These are phyloP conservation scores for Aaosphaeria pasadenensis DNA, from an alignment of 2,329 filamentous ascomycete species.

Conservation along the genomic window DNA sequence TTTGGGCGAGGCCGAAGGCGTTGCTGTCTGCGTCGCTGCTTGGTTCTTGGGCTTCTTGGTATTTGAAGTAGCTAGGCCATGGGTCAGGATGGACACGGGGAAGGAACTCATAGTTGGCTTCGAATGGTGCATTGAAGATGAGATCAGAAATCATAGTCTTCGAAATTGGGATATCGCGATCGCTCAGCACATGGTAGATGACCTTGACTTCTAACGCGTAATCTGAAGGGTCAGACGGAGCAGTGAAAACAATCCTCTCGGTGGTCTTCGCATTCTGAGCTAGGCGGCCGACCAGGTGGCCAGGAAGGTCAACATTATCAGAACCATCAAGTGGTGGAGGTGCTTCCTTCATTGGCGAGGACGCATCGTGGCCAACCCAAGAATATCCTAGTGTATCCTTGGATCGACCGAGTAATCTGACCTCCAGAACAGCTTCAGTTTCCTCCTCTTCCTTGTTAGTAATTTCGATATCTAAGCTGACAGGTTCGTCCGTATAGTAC, in stretches of 20 bases:
- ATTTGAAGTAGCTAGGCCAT: conserved; percentile 86
- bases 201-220: conserved; percentile 71
- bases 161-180: conserved; percentile 75
- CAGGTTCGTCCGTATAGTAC: conserved; percentile 81
- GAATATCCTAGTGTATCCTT: conserved; percentile 44
- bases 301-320: conserved; percentile 30
- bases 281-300: conserved; percentile 36
- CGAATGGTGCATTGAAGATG: conserved; percentile 77
- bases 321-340: conserved; percentile 19
- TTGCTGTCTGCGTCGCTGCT: conserved; percentile 31
- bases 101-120: conserved; percentile 84
- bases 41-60: conserved; percentile 41
- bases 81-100: conserved; percentile 72
- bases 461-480: conserved; percentile 67
- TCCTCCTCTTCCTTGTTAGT: conserved; percentile 81
- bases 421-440: conserved; percentile 68
- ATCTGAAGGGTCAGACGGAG: conserved; percentile 46
- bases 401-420: conserved; percentile 61
- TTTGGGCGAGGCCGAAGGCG: conserved; percentile 68
- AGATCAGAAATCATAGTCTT: conserved; percentile 69
- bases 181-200: conserved; percentile 74
- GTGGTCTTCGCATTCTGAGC: conserved; percentile 26
- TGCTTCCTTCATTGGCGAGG: conserved; percentile 28
- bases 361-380: conserved; percentile 44
- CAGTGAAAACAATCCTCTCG: conserved; percentile 38